Evolutionary conservation across 768 basidiomycete genomes (phyloP), one percentile per base, ranked within the genome.

Genomic region (Megacollybia marginata): DNA sequence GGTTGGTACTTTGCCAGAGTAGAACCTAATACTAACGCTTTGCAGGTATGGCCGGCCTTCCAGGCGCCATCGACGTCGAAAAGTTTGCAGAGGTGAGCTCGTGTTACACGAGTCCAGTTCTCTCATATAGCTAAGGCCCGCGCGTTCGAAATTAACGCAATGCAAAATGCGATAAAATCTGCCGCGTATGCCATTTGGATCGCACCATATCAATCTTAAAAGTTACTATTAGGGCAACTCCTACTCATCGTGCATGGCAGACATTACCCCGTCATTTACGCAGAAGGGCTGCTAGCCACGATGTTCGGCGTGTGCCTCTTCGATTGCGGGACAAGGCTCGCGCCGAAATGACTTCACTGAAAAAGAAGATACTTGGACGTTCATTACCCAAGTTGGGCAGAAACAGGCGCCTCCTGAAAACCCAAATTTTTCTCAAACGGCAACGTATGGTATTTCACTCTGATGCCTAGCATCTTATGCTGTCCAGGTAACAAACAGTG

Each of bases 231-330:
- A 93, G 90, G 48, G 73, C 74, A 8, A 77, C 75, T 55, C 78
- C 85, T 13, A 88, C 87, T 0, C 83, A 88, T 49, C 75, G 93
- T 51, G 88, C 83, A 5, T 99, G 94, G 83, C 95, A 99, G 65
- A 83, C 87, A 9, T 76, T 98, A 7, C 95, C 95, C 10, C 80
- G 95, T 15, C 90, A 93, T 65, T 75, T 99, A 19, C 80, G 96
- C 28, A 77, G 95, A 42, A 75, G 95, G 59, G 95, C 95, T 10
- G 95, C 96, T 2, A 93, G 91, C 59, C 95, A 98, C 64, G 88
- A 97, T 64, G 83, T 92, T 19, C 83, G 92, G 4, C 82, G 94
- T 10, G 90, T 99, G 31, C 95, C 95, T 1, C 63, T 78, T n/a
- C 76, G 88, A 15, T 71, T 98, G 31, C 77, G 94, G 48, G 81